Percentiles rank a stretch among this genome's conserved stretches.
Conservation (phyloP, 345 rosid genomes). For the Moricandia arvensis region DNA sequence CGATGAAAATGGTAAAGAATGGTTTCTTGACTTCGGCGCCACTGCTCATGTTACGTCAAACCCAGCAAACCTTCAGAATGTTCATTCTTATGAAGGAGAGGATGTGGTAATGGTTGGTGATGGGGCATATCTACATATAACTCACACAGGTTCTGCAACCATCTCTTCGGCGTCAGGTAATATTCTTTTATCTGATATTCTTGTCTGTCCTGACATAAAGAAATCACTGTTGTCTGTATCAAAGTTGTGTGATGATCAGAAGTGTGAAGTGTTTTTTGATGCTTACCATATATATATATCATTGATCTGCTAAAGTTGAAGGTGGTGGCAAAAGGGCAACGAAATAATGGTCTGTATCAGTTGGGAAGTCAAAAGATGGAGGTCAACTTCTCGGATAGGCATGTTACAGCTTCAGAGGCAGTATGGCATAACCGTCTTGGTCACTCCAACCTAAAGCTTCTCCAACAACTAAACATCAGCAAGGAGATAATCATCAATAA, state of each 20-base stretch:
- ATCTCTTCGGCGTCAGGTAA: background rate
- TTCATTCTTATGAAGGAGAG: background rate
- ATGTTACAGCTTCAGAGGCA: background rate
- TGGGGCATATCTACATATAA: background rate
- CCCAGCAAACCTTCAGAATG: background rate
- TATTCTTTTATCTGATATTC: background rate
- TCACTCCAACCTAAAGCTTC: too few relatives aligned
- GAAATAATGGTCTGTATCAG: background rate
- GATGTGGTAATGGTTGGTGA: background rate
- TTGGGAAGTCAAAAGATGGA: background rate
- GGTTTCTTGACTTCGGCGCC: background rate
- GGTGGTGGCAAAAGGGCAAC: background rate
- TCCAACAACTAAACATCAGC: too few relatives aligned
- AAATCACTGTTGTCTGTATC: too few relatives aligned
- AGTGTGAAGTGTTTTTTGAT: background rate
- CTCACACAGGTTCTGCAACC: background rate
- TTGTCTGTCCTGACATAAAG: too few relatives aligned
- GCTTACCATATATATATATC: background rate
- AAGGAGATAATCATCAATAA: too few relatives aligned
- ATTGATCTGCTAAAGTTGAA: background rate
- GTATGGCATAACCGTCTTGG: background rate
- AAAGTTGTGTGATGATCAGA: too few relatives aligned
- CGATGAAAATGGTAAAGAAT: background rate
- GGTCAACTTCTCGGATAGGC: background rate
- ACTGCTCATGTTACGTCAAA: background rate